phyloP scores from a whole-genome alignment of 2,329 filamentous ascomycete species.

The Westerdykella ornata region DNA sequence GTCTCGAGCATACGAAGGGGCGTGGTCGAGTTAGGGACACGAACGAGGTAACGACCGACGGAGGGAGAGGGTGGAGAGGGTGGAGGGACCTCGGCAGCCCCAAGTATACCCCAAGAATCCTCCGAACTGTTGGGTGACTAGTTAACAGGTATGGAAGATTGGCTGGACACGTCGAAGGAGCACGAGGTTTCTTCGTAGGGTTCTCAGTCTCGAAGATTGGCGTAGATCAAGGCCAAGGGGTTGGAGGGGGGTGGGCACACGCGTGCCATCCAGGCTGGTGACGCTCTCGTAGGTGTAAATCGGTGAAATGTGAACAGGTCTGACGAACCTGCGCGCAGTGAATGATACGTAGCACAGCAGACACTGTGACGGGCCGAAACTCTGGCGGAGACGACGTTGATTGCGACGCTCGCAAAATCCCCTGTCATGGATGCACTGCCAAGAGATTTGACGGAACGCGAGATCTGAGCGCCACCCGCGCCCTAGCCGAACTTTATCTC shows the following conservation, averaged over 20 bases:
- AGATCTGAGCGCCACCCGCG: background rate
- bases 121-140: too few species aligned
- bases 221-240: background rate
- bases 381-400: background rate
- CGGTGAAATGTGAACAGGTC: too few species aligned
- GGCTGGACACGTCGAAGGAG: too few species aligned
- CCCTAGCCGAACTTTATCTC: background rate
- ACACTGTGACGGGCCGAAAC: background rate
- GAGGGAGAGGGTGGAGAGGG: slow-evolving; percentile 2
- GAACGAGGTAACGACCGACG: slow-evolving; percentile 18
- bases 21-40: too few species aligned
- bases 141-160: too few species aligned
- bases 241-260: background rate
- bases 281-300: too few species aligned
- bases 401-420: background rate
- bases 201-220: too few species aligned
- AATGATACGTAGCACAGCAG: background rate
- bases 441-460: background rate
- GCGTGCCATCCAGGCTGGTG: background rate
- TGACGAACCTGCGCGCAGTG: background rate
- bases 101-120: too few species aligned
- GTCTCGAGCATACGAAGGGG: too few species aligned
- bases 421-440: background rate
- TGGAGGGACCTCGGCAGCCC: too few species aligned
- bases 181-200: too few species aligned